Conservation (phyloP, 495 filamentous ascomycete species). For the Daldinia decipiens region DNA sequence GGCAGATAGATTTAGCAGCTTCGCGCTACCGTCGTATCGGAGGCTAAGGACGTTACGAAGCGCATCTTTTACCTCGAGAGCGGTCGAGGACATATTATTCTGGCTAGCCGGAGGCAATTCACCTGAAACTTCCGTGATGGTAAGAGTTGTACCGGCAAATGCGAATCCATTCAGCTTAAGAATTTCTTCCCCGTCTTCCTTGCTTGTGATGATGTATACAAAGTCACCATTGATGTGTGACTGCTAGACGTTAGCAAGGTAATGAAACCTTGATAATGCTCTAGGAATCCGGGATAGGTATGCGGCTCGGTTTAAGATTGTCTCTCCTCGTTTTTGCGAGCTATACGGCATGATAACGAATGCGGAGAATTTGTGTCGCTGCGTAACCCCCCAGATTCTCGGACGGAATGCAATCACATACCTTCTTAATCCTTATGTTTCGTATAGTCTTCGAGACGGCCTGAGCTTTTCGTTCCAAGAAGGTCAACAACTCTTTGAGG, state of each 20-base stretch:
- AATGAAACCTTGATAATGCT: conserved; percentile 61
- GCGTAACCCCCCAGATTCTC: conserved; percentile 54
- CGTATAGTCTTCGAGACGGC: conserved; percentile 62
- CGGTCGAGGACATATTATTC: conserved; percentile 52
- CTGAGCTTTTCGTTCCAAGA: conserved; percentile 83
- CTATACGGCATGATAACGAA: conserved; percentile 63
- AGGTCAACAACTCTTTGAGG: conserved; percentile 73
- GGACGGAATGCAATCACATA: conserved; percentile 67
- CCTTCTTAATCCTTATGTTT: conserved; percentile 80
- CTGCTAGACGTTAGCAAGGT: conserved; percentile 80
- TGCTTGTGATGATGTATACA: conserved; percentile 72
- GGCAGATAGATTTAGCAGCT: conserved; percentile 81
- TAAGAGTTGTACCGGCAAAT: conserved; percentile 71
- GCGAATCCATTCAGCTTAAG: conserved; percentile 69
- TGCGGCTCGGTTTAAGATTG: conserved; percentile 47
- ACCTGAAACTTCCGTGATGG: conserved; percentile 56
- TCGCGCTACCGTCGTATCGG: conserved; percentile 74
- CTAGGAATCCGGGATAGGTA: conserved; percentile 53
- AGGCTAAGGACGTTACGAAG: conserved; percentile 68
- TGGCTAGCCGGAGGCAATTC: conserved; percentile 39
- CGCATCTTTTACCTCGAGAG: conserved; percentile 56
- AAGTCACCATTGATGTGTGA: conserved; percentile 74
- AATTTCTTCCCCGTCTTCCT: conserved; percentile 69
- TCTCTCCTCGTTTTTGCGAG: conserved; percentile 61
- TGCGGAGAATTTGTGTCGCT: conserved; percentile 51